A percentile compares a stretch with the other conserved stretches of the same genome.
These are phyloP conservation scores for Grigorovia yakushimaensis DNA, from an alignment of 805 yeast species.

Conservation along the genomic window DNA sequence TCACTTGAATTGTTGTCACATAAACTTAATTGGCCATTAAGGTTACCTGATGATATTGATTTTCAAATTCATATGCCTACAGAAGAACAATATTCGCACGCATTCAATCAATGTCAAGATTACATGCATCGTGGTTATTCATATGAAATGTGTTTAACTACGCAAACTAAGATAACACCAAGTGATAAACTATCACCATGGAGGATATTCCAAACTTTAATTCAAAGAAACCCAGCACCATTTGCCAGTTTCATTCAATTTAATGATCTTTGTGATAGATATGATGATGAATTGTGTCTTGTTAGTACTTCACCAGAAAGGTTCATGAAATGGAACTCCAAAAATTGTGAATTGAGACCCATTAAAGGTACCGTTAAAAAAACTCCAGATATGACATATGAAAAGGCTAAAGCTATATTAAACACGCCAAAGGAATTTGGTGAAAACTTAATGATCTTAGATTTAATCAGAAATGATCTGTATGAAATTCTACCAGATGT, in stretches of 20 bases:
- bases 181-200: slow-evolving; percentile 50
- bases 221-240: slow-evolving; percentile 80
- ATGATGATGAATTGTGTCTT: slow-evolving; percentile 33
- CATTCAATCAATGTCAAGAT: slow-evolving; percentile 56
- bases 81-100: slow-evolving; percentile 40
- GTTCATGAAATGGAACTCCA: slow-evolving; percentile 67
- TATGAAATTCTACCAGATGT: slow-evolving; percentile 58
- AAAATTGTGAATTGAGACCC: slow-evolving; percentile 73
- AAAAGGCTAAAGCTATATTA: slow-evolving; percentile 52
- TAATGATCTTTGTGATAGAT: slow-evolving; percentile 39
- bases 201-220: slow-evolving; percentile 68
- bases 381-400: slow-evolving; percentile 40
- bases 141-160: slow-evolving; percentile 86
- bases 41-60: slow-evolving; percentile 14
- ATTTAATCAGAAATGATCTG: slow-evolving; percentile 85
- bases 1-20: no score
- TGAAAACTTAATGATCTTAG: slow-evolving; percentile 95
- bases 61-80: slow-evolving; percentile 41
- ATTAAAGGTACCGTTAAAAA: slow-evolving; percentile 92
- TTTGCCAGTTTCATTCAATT: slow-evolving; percentile 75
- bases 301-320: slow-evolving; percentile 93
- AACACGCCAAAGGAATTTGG: slow-evolving; percentile 88
- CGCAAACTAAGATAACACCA: slow-evolving; percentile 52
- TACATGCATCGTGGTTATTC: slow-evolving; percentile 74
- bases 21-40: slow-evolving; percentile 11